These are phyloP conservation scores for Triangularia verruculosa DNA, from an alignment of 2,329 filamentous ascomycete species.

Conservation along the genomic window DNA sequence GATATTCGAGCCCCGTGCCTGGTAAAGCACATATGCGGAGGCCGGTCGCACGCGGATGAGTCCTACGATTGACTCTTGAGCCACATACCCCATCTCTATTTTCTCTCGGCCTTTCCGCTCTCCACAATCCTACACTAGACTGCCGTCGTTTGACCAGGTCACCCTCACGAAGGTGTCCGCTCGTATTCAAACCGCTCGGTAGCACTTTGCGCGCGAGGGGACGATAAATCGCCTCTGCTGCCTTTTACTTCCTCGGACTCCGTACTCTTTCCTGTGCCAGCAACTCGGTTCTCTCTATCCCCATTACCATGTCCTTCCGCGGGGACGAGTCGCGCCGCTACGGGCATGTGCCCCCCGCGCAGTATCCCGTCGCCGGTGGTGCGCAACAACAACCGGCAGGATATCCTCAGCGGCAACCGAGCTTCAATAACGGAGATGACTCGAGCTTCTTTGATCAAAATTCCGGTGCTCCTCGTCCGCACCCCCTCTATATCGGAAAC, in stretches of 20 bases:
- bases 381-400: conserved; percentile 34
- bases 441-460: conserved; percentile 47
- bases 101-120: not conserved
- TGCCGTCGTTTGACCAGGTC: not conserved
- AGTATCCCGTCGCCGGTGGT: conserved; percentile 52
- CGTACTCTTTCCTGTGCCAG: not conserved
- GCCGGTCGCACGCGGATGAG: not conserved
- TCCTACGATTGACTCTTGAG: not conserved
- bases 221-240: not conserved
- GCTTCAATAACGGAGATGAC: conserved; percentile 77
- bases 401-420: conserved; percentile 55
- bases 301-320: conserved; percentile 57
- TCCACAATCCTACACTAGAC: not conserved
- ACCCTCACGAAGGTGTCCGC: not conserved
- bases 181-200: not conserved
- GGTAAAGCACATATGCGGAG: not conserved
- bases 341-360: conserved; percentile 63
- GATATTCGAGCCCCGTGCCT: not conserved
- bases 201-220: not conserved
- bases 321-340: conserved; percentile 62
- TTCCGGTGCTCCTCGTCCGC: conserved; percentile 28
- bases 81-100: not conserved
- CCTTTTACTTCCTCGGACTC: not conserved
- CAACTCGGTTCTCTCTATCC: not conserved
- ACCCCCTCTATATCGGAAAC: conserved; percentile 31